Conservation (phyloP, 495 filamentous ascomycete genomes). For the Xylaria acuta region DNA sequence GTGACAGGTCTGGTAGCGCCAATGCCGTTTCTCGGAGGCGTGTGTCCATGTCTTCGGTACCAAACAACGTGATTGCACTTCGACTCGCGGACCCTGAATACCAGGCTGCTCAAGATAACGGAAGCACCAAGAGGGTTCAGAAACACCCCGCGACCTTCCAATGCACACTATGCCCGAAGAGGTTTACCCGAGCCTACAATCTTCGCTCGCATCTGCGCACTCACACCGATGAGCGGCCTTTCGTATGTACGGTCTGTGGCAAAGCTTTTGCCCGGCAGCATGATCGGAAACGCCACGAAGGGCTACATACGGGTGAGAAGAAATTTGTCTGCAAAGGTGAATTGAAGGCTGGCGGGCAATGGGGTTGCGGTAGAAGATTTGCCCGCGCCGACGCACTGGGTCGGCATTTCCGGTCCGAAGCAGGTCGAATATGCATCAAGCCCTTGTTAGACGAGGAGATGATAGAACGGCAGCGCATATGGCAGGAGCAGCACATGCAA, state of each 20-base stretch:
- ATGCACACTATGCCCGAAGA: slow-evolving; percentile 83
- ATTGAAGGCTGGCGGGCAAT: slow-evolving; percentile 78
- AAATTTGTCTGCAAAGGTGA: slow-evolving; percentile 96
- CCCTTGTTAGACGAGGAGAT: slow-evolving; percentile 91
- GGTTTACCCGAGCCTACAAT: slow-evolving; percentile 89
- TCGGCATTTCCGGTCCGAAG: slow-evolving; percentile 96
- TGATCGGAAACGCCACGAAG: slow-evolving; percentile 90
- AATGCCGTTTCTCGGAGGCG: slow-evolving; percentile 73
- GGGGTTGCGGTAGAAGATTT: slow-evolving; percentile 94
- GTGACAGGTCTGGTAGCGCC: slow-evolving; percentile 61
- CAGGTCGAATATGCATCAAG: slow-evolving; percentile 94
- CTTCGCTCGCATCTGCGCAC: slow-evolving; percentile 90
- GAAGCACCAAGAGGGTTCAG: slow-evolving; percentile 75
- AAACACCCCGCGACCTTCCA: slow-evolving; percentile 96
- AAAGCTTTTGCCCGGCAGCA: slow-evolving; percentile 97
- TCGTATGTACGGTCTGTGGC: slow-evolving; percentile 94
- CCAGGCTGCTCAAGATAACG: slow-evolving; percentile 67
- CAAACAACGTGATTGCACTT: slow-evolving; percentile 90
- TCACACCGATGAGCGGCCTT: slow-evolving; percentile 90
- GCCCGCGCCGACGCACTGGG: slow-evolving; percentile 95
- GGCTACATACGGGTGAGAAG: slow-evolving; percentile 90
- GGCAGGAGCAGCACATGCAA: slow-evolving; percentile 71
- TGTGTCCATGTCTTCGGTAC: slow-evolving; percentile 86
- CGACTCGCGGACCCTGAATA: slow-evolving; percentile 88
- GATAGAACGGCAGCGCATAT: slow-evolving; percentile 70